These are phyloP conservation scores for Thalassiosira allenii DNA, from an alignment of 352 stramenopile genomes.

Conservation along the genomic window DNA sequence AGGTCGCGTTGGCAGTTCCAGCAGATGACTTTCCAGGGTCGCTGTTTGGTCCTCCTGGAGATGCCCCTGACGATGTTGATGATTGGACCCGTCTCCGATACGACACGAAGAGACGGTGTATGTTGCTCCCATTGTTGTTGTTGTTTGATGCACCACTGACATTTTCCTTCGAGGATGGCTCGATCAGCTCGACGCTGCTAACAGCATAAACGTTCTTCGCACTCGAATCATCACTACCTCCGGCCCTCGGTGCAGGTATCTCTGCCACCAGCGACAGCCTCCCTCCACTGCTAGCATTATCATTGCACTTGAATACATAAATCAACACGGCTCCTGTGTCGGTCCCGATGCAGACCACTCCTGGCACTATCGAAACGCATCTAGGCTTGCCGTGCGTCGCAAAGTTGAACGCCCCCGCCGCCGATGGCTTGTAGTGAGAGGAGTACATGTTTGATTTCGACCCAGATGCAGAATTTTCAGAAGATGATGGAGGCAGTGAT, in stretches of 20 bases:
- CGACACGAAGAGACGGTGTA: conserved; percentile 69
- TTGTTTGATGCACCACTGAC: neutral
- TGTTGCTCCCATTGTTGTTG: neutral
- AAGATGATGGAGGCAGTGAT: conserved; percentile 32
- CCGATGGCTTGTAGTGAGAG: conserved; percentile 30
- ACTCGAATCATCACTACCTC: neutral
- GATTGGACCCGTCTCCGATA: conserved; percentile 48
- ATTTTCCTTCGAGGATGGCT: neutral
- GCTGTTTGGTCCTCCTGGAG: conserved; percentile 9
- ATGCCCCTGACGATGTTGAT: neutral
- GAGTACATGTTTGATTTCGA: conserved; percentile 13
- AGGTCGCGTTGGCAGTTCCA: neutral
- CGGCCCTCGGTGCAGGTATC: conserved; percentile 48
- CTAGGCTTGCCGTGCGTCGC: conserved; percentile 45
- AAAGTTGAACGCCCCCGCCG: conserved; percentile 45
- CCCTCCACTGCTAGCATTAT: neutral
- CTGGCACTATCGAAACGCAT: conserved; percentile 62
- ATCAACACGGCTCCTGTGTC: conserved; percentile 70
- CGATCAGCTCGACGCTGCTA: conserved; percentile 45
- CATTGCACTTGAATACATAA: conserved; percentile 70
- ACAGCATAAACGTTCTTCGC: conserved; percentile 23
- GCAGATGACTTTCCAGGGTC: neutral
- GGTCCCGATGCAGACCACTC: conserved; percentile 78
- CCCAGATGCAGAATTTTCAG: neutral
- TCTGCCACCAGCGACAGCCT: conserved; percentile 47